Percentiles rank a stretch among this genome's conserved stretches.
Conservation (phyloP, 805 yeast genomes). For the Huiozyma sinensis region DNA sequence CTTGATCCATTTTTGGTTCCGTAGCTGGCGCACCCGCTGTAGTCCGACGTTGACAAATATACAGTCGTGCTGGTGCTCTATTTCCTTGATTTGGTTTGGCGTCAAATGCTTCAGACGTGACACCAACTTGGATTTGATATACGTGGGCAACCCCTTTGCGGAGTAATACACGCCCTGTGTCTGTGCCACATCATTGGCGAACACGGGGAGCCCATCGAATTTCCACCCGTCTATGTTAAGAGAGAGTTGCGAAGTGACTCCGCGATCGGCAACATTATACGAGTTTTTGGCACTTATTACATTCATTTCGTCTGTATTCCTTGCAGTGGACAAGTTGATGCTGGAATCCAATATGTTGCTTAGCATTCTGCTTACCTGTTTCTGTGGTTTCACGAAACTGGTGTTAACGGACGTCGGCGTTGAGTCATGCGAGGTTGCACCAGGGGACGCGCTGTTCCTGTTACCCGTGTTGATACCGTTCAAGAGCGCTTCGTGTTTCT, state of each 20-base stretch:
- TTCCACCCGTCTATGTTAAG: conserved; percentile 27
- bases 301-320: neutral
- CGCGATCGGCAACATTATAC: neutral
- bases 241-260: neutral
- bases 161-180: conserved; percentile 19
- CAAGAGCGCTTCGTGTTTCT: conserved; percentile 4
- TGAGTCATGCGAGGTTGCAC: neutral
- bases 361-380: conserved; percentile 16
- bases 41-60: conserved; percentile 37
- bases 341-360: conserved; percentile 14
- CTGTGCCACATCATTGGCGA: conserved; percentile 1
- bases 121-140: conserved; percentile 21
- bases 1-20: conserved; percentile 38
- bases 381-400: conserved; percentile 1
- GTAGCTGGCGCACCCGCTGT: conserved; percentile 31
- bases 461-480: neutral
- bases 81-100: conserved; percentile 32
- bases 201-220: conserved; percentile 20
- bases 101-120: conserved; percentile 25
- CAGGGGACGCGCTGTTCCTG: neutral
- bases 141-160: conserved; percentile 36
- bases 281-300: neutral
- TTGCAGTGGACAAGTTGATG: neutral
- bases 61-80: conserved; percentile 41
- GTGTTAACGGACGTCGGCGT: neutral